These are phyloP conservation scores for Xerocomus potaroensis DNA, from an alignment of 768 basidiomycete species.

Conservation along the genomic window DNA sequence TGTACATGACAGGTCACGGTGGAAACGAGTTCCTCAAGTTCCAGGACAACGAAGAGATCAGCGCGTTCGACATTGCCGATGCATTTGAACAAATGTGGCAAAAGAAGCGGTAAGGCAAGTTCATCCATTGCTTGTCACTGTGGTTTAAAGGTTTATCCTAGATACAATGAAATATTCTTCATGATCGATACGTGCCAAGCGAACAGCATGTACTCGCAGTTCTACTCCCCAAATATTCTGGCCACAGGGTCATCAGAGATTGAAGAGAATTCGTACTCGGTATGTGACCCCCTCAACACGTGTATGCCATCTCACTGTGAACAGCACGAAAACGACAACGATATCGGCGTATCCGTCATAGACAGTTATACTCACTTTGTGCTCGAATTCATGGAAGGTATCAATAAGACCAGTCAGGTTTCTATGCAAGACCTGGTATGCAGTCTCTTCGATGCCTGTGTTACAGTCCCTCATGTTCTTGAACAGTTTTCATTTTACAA, in stretches of 20 bases:
- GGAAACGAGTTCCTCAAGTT: constrained; percentile 99
- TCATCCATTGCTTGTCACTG: not conserved
- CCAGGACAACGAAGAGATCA: constrained; percentile 98
- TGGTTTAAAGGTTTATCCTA: constrained; percentile 32
- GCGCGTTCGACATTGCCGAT: constrained; percentile 95
- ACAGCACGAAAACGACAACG: constrained; percentile 89
- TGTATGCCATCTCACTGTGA: constrained; percentile 1
- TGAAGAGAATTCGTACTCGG: constrained; percentile 91
- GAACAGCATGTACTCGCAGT: constrained; percentile 89
- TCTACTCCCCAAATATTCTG: constrained; percentile 90
- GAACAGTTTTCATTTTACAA: constrained; percentile 83
- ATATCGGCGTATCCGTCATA: constrained; percentile 94
- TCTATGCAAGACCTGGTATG: constrained; percentile 81
- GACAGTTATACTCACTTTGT: constrained; percentile 93
- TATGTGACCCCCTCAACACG: constrained; percentile 33
- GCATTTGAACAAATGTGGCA: constrained; percentile 99
- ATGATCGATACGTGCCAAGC: constrained; percentile 99
- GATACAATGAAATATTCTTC: constrained; percentile 93
- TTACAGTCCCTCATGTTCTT: constrained; percentile 6
- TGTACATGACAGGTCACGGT: constrained; percentile 98
- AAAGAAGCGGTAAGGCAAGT: constrained; percentile 71
- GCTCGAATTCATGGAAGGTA: constrained; percentile 85
- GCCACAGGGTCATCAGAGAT: constrained; percentile 84
- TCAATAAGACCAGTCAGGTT: constrained; percentile 83
- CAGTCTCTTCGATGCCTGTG: constrained; percentile 5